Evolutionary conservation across 768 basidiomycete species (phyloP).

Genomic region (Amanita muscaria): DNA sequence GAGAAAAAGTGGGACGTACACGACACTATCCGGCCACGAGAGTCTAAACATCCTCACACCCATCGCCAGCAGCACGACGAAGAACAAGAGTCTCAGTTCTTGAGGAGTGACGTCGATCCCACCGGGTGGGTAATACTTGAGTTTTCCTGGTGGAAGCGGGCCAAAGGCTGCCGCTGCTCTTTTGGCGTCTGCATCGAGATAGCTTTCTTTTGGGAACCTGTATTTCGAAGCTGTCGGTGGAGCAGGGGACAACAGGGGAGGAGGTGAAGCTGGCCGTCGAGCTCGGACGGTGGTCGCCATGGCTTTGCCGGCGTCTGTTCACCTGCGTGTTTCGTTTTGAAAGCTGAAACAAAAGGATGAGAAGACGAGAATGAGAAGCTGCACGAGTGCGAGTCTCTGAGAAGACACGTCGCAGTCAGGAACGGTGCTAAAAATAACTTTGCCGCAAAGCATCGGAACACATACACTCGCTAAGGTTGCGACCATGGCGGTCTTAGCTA

Average conservation of each 20-base stretch:
- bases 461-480: too few species aligned
- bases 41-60: constrained; percentile 84
- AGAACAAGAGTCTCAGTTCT: constrained; percentile 68
- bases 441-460: too few species aligned
- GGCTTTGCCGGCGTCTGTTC: too few species aligned
- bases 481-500: too few species aligned
- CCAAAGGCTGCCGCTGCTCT: constrained; percentile 64
- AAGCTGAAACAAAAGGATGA: too few species aligned
- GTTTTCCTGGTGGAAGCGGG: constrained; percentile 37
- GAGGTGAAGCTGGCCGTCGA: constrained; percentile 63
- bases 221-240: constrained; percentile 39
- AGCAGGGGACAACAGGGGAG: constrained; percentile 31
- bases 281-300: constrained; percentile 53
- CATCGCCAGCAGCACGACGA: constrained; percentile 59
- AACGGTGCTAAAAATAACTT: too few species aligned
- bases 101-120: constrained; percentile 57
- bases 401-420: too few species aligned
- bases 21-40: constrained; percentile 82
- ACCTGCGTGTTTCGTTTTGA: too few species aligned
- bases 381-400: too few species aligned
- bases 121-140: constrained; percentile 38
- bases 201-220: constrained; percentile 55
- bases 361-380: too few species aligned
- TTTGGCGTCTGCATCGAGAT: constrained; percentile 67
- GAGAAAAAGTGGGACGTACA: constrained; percentile 49